A percentile compares a stretch with the other conserved stretches of the same genome.
phyloP scores from a whole-genome alignment of 1,284 basidiomycete species.

The Trichosporon sp. region DNA sequence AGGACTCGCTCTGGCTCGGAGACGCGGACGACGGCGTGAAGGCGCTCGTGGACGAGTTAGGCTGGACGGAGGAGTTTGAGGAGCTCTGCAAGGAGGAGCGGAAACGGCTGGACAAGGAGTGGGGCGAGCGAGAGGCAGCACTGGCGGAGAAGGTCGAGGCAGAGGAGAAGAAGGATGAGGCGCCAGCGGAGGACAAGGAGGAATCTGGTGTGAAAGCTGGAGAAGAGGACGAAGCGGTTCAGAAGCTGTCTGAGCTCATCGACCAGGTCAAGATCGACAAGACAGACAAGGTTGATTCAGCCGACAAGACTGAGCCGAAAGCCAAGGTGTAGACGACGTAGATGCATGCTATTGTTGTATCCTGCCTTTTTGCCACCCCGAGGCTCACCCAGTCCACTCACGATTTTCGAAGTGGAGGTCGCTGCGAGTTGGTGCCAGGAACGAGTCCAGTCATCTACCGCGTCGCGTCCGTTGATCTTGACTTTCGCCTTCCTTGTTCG shows the following conservation, averaged over 20 bases:
- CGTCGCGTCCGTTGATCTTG: background rate
- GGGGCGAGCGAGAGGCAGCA: conserved; percentile 21
- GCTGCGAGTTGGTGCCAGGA: background rate
- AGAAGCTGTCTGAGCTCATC: conserved; percentile 1
- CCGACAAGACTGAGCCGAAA: background rate
- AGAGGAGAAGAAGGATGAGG: background rate
- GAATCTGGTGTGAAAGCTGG: background rate
- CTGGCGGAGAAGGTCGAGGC: background rate
- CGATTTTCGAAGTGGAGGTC: background rate
- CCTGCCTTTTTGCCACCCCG: background rate
- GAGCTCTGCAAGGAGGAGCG: conserved; percentile 30
- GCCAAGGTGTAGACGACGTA: background rate
- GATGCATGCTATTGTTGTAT: background rate
- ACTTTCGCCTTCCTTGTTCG: background rate
- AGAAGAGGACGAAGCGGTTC: conserved; percentile 10
- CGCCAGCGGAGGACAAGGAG: background rate
- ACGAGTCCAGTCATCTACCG: background rate
- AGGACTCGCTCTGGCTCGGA: conserved; percentile 48
- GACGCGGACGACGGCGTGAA: conserved; percentile 45
- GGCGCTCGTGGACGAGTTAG: conserved; percentile 36
- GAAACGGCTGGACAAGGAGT: conserved; percentile 28
- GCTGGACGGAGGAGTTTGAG: conserved; percentile 46
- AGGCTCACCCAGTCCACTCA: background rate
- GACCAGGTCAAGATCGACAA: background rate
- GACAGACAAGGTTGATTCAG: background rate